These are phyloP conservation scores for Xylariaceae sp. DNA, from an alignment of 2,329 filamentous ascomycete genomes.

Conservation along the genomic window DNA sequence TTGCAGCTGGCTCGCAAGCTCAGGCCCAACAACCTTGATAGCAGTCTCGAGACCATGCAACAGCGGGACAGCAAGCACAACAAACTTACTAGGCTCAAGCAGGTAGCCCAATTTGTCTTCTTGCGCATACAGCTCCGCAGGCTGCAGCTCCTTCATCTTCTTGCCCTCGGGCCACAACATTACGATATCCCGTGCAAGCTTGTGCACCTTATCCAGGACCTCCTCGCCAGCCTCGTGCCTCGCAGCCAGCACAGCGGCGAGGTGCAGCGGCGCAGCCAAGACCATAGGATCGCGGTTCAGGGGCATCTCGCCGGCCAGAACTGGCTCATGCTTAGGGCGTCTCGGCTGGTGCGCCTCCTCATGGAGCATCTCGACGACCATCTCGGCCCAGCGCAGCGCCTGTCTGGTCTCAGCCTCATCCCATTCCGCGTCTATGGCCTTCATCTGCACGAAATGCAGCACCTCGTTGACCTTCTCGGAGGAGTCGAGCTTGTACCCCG, in stretches of 20 bases:
- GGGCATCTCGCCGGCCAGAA: constrained; percentile 32
- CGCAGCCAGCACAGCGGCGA: constrained; percentile 49
- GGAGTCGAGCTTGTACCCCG: constrained; percentile 51
- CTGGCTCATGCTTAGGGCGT: constrained; percentile 20
- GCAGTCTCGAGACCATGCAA: constrained; percentile 54
- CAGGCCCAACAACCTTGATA: constrained; percentile 45
- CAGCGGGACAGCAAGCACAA: constrained; percentile 45
- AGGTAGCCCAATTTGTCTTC: constrained; percentile 43
- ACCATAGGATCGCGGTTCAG: constrained; percentile 52
- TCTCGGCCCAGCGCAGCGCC: constrained; percentile 53
- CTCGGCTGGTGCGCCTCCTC: constrained; percentile 46
- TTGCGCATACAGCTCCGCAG: constrained; percentile 38
- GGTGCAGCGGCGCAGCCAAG: constrained; percentile 49
- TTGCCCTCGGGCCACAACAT: constrained; percentile 49
- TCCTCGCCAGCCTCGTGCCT: constrained; percentile 41
- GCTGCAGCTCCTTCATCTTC: constrained; percentile 47
- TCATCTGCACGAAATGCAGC: constrained; percentile 48
- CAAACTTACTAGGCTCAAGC: constrained; percentile 42
- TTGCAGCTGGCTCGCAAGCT: constrained; percentile 46
- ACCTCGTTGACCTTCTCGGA: constrained; percentile 50
- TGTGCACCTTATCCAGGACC: constrained; percentile 43
- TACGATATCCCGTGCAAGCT: constrained; percentile 47
- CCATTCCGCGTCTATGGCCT: constrained; percentile 48
- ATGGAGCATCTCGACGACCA: constrained; percentile 57
- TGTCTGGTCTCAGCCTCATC: constrained; percentile 45